A percentile compares a stretch with the other conserved stretches of the same genome.
Conservation (phyloP, 2,329 filamentous ascomycete species). For the Xylariaceae sp. region DNA sequence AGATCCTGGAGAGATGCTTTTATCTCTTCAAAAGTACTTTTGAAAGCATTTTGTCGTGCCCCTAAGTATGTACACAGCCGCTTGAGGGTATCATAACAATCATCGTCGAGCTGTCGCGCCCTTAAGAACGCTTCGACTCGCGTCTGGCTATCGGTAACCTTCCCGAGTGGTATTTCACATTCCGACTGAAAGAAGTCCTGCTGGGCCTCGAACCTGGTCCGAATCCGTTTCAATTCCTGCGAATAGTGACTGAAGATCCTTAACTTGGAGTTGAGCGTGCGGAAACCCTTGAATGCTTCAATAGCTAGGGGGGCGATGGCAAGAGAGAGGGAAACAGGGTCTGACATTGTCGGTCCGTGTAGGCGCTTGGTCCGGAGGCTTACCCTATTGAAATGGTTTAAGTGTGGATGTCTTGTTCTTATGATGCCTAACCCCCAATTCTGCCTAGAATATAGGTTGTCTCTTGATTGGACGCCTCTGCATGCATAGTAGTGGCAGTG, state of each 20-base stretch:
- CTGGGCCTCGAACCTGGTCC: not conserved
- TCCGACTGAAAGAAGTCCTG: not conserved
- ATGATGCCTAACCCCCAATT: too few relatives aligned
- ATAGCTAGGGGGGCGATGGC: not conserved
- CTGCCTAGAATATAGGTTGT: too few relatives aligned
- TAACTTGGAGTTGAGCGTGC: not conserved
- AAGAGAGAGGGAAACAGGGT: conserved; percentile 1
- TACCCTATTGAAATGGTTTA: too few relatives aligned
- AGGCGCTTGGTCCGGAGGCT: too few relatives aligned
- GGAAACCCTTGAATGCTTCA: not conserved
- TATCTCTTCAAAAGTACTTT: not conserved
- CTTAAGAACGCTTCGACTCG: not conserved
- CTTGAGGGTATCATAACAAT: conserved; percentile 4
- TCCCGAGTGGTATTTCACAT: not conserved
- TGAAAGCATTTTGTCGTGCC: not conserved
- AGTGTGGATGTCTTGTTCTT: too few relatives aligned
- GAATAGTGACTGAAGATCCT: conserved; percentile 6
- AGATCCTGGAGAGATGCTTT: not conserved
- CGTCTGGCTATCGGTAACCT: not conserved
- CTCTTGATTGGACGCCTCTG: too few relatives aligned
- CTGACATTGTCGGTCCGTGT: not conserved
- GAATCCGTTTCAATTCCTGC: not conserved
- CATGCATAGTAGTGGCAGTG: too few relatives aligned
- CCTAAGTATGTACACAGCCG: not conserved
- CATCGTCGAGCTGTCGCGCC: not conserved